Percentiles rank a stretch among this genome's conserved stretches.
phyloP scores from a whole-genome alignment of 2,329 filamentous ascomycete species.

The Cercospora sp. region DNA sequence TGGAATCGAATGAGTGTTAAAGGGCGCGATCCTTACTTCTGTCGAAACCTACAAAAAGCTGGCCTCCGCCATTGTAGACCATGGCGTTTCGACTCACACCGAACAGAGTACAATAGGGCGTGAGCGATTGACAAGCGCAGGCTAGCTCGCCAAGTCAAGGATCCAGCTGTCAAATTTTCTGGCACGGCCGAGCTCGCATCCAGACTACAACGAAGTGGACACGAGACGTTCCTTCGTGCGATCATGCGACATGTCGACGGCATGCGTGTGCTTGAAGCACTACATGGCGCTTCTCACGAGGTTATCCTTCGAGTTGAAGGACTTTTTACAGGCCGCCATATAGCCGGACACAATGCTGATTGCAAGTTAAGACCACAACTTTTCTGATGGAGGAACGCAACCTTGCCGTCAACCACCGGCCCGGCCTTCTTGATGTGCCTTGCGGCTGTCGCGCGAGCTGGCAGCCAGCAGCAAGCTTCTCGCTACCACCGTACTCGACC shows the following conservation, averaged over 20 bases:
- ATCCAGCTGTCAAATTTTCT: slow-evolving; percentile 8
- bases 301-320: neutral
- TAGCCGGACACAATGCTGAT: neutral
- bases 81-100: slow-evolving; percentile 9
- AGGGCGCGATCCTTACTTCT: slow-evolving; percentile 11
- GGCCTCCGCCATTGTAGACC: neutral
- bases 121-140: slow-evolving; percentile 12
- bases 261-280: neutral
- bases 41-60: slow-evolving; percentile 3
- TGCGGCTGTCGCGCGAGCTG: slow-evolving; percentile 1
- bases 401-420: slow-evolving; percentile 1
- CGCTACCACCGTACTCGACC: neutral
- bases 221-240: neutral
- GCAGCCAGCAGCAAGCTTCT: neutral
- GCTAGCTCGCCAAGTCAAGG: slow-evolving; percentile 14
- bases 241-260: neutral
- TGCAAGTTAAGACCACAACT: neutral
- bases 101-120: slow-evolving; percentile 17
- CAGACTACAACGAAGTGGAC: neutral
- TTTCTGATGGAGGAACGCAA: neutral
- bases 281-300: neutral
- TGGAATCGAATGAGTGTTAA: neutral
- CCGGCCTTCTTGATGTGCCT: neutral
- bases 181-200: slow-evolving; percentile 1
- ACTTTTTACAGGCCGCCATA: neutral